Evolutionary conservation across 2,329 filamentous ascomycete species (phyloP).

Genomic region (Tricladium varicosporioides): DNA sequence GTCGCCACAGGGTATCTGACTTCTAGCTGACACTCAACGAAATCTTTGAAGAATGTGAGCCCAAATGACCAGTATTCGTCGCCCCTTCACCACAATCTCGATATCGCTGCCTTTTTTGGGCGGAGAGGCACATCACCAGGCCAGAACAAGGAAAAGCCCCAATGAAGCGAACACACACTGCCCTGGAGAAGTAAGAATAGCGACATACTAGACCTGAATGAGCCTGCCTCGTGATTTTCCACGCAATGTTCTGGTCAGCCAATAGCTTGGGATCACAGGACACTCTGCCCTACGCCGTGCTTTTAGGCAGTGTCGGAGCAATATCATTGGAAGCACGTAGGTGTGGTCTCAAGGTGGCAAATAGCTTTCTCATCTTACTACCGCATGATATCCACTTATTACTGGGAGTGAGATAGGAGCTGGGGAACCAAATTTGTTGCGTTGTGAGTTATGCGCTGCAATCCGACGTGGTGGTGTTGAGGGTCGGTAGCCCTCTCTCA

Average conservation of each 20-base stretch:
- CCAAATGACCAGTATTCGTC: slow-evolving; percentile 1
- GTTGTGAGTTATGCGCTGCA: background rate
- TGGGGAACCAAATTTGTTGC: background rate
- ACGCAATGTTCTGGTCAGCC: slow-evolving; percentile 15
- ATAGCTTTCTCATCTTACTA: slow-evolving; percentile 1
- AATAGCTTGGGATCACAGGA: slow-evolving; percentile 25
- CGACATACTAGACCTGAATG: slow-evolving; percentile 10
- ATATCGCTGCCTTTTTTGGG: background rate
- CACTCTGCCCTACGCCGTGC: slow-evolving; percentile 14
- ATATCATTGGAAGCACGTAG: slow-evolving; percentile 6
- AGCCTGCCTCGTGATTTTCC: slow-evolving; percentile 25
- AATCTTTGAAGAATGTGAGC: background rate
- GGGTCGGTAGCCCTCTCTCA: no score
- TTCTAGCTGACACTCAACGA: background rate
- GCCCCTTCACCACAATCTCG: background rate
- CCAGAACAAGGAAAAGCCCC: slow-evolving; percentile 5
- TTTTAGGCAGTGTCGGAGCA: slow-evolving; percentile 20
- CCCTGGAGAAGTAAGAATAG: slow-evolving; percentile 2
- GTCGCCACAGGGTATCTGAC: background rate
- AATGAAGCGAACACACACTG: background rate
- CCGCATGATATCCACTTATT: slow-evolving; percentile 7
- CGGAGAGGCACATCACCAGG: slow-evolving; percentile 4
- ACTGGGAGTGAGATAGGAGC: background rate
- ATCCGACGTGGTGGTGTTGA: no score
- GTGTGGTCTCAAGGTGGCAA: slow-evolving; percentile 6